A percentile compares a stretch with the other conserved stretches of the same genome.
Evolutionary conservation across 2,329 filamentous ascomycete genomes (phyloP).

Genomic region (Annulohypoxylon truncatum): DNA sequence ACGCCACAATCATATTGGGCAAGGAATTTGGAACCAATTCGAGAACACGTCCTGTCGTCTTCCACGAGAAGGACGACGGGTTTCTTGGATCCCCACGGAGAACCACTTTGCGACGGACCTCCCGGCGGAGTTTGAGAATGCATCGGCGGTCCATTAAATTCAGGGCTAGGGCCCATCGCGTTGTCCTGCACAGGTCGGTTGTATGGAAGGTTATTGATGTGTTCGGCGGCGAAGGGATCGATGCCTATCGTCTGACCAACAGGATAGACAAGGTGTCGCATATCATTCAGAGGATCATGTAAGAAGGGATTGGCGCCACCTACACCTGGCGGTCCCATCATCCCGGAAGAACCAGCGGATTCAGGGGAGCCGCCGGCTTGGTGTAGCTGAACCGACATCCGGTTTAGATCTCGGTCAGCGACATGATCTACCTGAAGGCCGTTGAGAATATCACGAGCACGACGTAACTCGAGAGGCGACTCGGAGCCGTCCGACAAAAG

Average conservation of each 20-base stretch:
- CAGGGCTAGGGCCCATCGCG: constrained; percentile 56
- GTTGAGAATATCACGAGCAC: constrained; percentile 67
- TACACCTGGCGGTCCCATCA: constrained; percentile 67
- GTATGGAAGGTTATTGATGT: constrained; percentile 95
- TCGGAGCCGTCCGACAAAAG: constrained; percentile 60
- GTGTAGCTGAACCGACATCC: constrained; percentile 64
- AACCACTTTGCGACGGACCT: constrained; percentile 52
- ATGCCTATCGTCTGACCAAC: constrained; percentile 92
- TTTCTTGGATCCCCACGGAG: constrained; percentile 69
- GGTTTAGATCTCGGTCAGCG: constrained; percentile 66
- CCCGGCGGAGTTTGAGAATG: constrained; percentile 50
- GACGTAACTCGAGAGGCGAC: constrained; percentile 63
- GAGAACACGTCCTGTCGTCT: constrained; percentile 75
- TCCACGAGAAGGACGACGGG: constrained; percentile 93
- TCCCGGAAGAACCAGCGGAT: constrained; percentile 59
- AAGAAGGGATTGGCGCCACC: constrained; percentile 57
- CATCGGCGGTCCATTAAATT: constrained; percentile 51
- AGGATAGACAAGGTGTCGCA: constrained; percentile 82
- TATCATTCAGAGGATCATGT: constrained; percentile 66
- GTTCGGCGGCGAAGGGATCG: constrained; percentile 92
- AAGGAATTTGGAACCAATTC: constrained; percentile 76
- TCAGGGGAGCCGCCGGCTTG: constrained; percentile 64
- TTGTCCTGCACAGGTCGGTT: constrained; percentile 72
- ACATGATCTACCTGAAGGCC: constrained; percentile 64
- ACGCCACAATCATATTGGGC: constrained; percentile 73